These are phyloP conservation scores for Vanilla planifolia DNA, from an alignment of 106 monocot genomes.

Conservation along the genomic window DNA sequence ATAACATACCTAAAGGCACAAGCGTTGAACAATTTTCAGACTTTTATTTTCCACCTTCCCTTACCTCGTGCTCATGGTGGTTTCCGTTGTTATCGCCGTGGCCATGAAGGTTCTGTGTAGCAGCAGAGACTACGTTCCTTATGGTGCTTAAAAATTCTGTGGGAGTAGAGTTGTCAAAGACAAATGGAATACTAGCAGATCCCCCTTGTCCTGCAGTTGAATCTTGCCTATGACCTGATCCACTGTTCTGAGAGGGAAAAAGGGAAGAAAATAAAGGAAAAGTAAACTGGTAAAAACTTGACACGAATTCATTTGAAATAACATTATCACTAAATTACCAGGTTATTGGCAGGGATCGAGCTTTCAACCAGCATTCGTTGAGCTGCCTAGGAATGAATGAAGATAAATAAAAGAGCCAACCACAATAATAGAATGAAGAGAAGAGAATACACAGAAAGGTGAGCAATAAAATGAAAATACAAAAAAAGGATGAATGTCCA, in stretches of 20 bases:
- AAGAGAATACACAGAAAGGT: neutral
- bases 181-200: slow-evolving; percentile 6
- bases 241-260: neutral
- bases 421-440: neutral
- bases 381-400: slow-evolving; percentile 23
- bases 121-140: neutral
- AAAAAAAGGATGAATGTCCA: neutral
- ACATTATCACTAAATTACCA: slow-evolving; percentile 18
- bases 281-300: neutral
- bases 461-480: neutral
- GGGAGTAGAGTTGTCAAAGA: neutral
- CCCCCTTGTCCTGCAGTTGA: slow-evolving; percentile 2
- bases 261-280: neutral
- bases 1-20: no score
- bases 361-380: slow-evolving; percentile 34
- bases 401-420: neutral
- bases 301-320: neutral
- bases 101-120: neutral
- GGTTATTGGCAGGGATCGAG: slow-evolving; percentile 1
- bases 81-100: neutral
- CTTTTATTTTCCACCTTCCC: neutral
- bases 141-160: neutral
- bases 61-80: neutral
- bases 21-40: neutral
- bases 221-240: slow-evolving; percentile 9